phyloP scores from a whole-genome alignment of 2,329 filamentous ascomycete species.

The Colletotrichum euphorbiae region DNA sequence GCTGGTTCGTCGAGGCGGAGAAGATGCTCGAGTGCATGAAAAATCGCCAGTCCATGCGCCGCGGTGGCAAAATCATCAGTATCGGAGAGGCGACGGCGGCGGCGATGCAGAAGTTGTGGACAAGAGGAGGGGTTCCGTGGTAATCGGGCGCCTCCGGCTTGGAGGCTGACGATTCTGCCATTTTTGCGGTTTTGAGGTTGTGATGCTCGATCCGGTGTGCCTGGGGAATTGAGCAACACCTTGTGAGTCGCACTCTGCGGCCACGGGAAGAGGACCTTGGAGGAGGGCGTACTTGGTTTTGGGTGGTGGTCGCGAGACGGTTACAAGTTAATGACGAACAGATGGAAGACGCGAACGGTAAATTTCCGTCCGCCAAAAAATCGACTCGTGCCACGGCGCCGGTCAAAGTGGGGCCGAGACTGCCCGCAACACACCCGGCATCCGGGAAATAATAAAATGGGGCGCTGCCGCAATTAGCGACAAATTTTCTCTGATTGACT shows the following conservation, averaged over 20 bases:
- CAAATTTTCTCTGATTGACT: background rate
- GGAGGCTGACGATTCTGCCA: constrained; percentile 31
- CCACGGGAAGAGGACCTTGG: background rate
- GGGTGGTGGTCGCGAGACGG: background rate
- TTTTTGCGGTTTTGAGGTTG: background rate
- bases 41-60: constrained; percentile 63
- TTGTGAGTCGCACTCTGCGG: background rate
- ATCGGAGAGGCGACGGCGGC: constrained; percentile 60
- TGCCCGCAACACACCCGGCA: background rate
- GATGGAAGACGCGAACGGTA: background rate
- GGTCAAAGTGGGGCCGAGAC: constrained; percentile 16
- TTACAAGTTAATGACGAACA: constrained; percentile 4
- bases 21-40: constrained; percentile 61
- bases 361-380: constrained; percentile 24
- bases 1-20: constrained; percentile 66
- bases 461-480: no score
- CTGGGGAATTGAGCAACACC: no score
- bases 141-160: constrained; percentile 25
- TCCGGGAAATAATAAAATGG: no score
- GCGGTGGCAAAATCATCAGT: constrained; percentile 63
- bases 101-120: constrained; percentile 62
- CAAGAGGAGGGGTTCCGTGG: constrained; percentile 46
- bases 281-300: background rate
- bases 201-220: background rate
- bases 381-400: constrained; percentile 21